These are phyloP conservation scores for Ampelomyces quisqualis DNA, from an alignment of 2,329 filamentous ascomycete species.

Conservation along the genomic window DNA sequence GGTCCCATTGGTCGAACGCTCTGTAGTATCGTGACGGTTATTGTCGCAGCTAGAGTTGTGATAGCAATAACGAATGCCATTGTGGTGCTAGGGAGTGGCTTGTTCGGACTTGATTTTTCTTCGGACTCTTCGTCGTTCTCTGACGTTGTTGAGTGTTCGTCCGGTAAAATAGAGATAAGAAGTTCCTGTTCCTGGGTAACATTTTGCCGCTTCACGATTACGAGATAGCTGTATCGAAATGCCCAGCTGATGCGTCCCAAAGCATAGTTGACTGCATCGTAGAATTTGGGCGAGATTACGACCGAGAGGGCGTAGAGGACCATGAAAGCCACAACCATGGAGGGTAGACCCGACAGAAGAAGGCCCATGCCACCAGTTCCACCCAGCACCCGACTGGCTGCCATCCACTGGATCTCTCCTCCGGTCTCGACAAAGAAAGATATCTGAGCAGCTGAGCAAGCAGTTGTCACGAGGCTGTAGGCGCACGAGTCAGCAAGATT, in stretches of 20 bases:
- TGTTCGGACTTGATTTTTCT: background rate
- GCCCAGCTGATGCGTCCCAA: constrained; percentile 6
- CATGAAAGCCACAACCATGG: constrained; percentile 8
- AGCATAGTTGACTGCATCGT: constrained; percentile 11
- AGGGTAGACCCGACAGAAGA: constrained; percentile 14
- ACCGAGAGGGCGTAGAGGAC: constrained; percentile 11
- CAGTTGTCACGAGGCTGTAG: constrained; percentile 13
- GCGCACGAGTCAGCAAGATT: constrained; percentile 2
- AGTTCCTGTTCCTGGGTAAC: constrained; percentile 8
- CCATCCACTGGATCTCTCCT: constrained; percentile 23
- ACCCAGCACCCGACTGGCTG: constrained; percentile 15
- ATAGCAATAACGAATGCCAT: constrained; percentile 11
- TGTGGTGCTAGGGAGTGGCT: background rate
- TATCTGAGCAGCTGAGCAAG: constrained; percentile 17
- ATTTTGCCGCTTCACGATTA: constrained; percentile 6
- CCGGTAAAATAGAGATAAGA: constrained; percentile 11
- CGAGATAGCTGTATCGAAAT: constrained; percentile 7
- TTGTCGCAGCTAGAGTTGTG: constrained; percentile 8
- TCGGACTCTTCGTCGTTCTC: background rate
- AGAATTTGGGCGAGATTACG: constrained; percentile 12
- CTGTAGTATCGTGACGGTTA: constrained; percentile 10
- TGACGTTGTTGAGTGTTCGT: constrained; percentile 6
- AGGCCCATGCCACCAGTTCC: constrained; percentile 18
- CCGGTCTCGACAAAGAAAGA: constrained; percentile 19
- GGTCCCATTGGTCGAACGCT: constrained; percentile 14